phyloP scores from a whole-genome alignment of 2,329 filamentous ascomycete genomes.

The Colletotrichum sp. region DNA sequence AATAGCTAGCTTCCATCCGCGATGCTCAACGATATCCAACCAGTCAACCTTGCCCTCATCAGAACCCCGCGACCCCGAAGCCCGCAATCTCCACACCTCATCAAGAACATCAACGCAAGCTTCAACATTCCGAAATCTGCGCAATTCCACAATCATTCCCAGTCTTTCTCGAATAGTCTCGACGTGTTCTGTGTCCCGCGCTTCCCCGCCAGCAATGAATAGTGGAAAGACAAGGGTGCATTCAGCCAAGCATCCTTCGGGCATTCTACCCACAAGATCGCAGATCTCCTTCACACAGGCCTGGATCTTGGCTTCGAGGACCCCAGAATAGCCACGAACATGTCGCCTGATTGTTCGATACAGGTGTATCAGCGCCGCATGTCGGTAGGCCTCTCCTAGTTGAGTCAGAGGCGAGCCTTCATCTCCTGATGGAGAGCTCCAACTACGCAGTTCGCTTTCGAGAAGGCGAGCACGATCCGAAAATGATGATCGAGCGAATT shows the following conservation, averaged over 20 bases:
- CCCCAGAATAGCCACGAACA: not conserved
- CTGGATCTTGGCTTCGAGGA: not conserved
- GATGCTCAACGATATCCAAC: conserved; percentile 1
- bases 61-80: not conserved
- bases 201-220: not conserved
- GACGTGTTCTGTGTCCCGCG: not conserved
- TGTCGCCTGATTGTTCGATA: not conserved
- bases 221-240: not conserved
- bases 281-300: not conserved
- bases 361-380: not conserved
- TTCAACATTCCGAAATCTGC: conserved; percentile 11
- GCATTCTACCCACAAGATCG: not conserved
- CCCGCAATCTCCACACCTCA: not conserved
- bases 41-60: not conserved
- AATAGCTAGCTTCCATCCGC: conserved; percentile 13
- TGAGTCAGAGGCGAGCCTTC: not conserved
- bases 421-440: not conserved
- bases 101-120: conserved; percentile 6
- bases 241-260: not conserved
- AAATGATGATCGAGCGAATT: not conserved
- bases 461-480: not conserved
- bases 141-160: not conserved
- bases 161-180: not conserved
- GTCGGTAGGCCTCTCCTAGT: not conserved
- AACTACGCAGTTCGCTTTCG: not conserved